Base-by-base conservation (phyloP, 2,329 filamentous ascomycete genomes). In the Zymoseptoria brevis region DNA sequence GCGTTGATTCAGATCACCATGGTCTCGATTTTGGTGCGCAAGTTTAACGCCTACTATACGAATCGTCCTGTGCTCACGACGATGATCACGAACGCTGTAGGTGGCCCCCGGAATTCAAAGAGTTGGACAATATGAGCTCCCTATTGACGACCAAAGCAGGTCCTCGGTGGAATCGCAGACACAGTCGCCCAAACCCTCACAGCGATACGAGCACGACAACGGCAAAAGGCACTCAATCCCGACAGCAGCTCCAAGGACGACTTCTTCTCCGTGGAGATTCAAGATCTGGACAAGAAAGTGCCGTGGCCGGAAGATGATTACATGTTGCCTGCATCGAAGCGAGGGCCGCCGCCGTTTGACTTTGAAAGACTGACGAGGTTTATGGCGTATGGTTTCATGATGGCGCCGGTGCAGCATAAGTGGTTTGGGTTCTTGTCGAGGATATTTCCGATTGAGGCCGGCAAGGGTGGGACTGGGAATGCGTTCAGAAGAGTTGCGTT, bases 41-140 rank as follows among this genome's bases (percentile, higher is more conserved):
- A 90, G 72, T 99, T 96, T 81, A 96, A 96, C 77, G 83, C 85
- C 66, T 96, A 95, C 79, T 99, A 97, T 83, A 87, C 90, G 66
- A 87, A 91, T 72, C 88, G 89, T 71, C 94, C 93, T 89, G 89
- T 99, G 50, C 84, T 99, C 70, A 99, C 94, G 63, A 99, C 96
- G 76, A 99, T 99, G 93, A 90, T 96, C 72, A 96, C 93, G 74
- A 99, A 99, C 78, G 89, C 94, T 66, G 87, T 88, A 84, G 72
- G 83, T 22, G 21, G 21, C 21, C 21, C 21, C 21, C 21, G 2
- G 21, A 4, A 22, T 22, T 22, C 21, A 22, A 22, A 22, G 21
- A 22, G 21, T 22, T 22, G 21, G 21, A 22, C 4, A 22, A 22
- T 2, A 22, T 22, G 21, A 22, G 21, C 4, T 22, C 21, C 21